Percentiles rank a stretch among this genome's conserved stretches.
phyloP scores from a whole-genome alignment of 306 rosid species.

The Rosa persica region DNA sequence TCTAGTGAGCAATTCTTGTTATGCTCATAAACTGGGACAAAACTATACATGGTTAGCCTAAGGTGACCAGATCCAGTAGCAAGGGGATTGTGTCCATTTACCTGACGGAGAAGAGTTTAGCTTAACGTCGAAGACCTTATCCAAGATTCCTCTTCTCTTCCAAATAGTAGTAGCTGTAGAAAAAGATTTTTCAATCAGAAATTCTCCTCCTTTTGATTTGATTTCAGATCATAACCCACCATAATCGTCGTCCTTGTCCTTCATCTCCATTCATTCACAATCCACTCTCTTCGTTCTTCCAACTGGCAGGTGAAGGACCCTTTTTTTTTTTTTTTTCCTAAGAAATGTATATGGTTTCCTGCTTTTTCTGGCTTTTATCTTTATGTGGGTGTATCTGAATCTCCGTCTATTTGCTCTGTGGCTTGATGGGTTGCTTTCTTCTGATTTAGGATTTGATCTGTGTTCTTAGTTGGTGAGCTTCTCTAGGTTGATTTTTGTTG shows the following conservation, averaged over 20 bases:
- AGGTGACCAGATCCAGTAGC: no score
- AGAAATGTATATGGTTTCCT: neutral
- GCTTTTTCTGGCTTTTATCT: neutral
- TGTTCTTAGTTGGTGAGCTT: neutral
- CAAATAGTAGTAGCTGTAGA: constrained; percentile 14
- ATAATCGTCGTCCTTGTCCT: neutral
- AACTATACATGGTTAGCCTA: no score
- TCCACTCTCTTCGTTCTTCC: neutral
- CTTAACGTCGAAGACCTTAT: no score
- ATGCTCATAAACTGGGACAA: no score
- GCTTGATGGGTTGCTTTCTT: constrained; percentile 5
- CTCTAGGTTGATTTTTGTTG: constrained; percentile 3
- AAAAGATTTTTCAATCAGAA: neutral
- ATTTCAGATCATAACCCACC: neutral
- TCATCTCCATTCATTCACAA: neutral
- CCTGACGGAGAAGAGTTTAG: no score
- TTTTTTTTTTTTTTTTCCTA: constrained; percentile 1
- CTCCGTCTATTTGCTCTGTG: neutral
- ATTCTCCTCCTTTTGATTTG: neutral
- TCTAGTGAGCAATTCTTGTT: no score
- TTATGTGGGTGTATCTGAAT: constrained; percentile 4
- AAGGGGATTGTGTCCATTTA: no score
- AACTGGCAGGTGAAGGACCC: constrained; percentile 23
- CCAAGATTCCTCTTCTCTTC: no score
- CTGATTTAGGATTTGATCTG: constrained; percentile 16